Evolutionary conservation across 441 rosid species (phyloP).

Genomic region (Eugenia klotzschiana): DNA sequence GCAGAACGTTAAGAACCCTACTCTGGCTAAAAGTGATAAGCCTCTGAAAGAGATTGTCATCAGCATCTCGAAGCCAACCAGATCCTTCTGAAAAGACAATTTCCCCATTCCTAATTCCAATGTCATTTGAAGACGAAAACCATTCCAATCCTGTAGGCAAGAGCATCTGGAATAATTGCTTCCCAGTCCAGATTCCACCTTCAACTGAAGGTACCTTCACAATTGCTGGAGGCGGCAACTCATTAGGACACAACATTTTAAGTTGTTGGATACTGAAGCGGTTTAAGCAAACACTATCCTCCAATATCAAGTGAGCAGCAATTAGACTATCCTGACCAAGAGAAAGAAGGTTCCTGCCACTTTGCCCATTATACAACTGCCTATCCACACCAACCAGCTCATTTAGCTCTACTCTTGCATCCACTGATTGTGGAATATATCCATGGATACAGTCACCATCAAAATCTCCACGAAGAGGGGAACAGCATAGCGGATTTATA

Average conservation of each 20-base stretch:
- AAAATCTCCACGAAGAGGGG: conserved; percentile 90
- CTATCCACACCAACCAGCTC: conserved; percentile 81
- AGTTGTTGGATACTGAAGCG: conserved; percentile 68
- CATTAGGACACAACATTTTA: conserved; percentile 51
- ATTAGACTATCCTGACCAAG: conserved; percentile 77
- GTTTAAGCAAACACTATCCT: conserved; percentile 34
- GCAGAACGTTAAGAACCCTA: conserved; percentile 46
- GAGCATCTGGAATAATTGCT: conserved; percentile 74
- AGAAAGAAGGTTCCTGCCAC: conserved; percentile 66
- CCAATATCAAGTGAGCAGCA: conserved; percentile 63
- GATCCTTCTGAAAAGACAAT: conserved; percentile 57
- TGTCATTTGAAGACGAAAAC: conserved; percentile 27
- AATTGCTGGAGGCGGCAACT: conserved; percentile 33
- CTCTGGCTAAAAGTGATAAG: conserved; percentile 33
- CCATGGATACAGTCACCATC: conserved; percentile 98
- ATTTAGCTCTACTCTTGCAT: conserved; percentile 57
- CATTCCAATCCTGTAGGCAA: conserved; percentile 58
- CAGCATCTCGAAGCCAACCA: conserved; percentile 63
- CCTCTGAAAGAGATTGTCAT: conserved; percentile 62
- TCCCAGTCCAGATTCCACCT: conserved; percentile 66
- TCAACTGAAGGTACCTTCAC: conserved; percentile 27
- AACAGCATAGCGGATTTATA: conserved; percentile 75
- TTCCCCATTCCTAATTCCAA: conserved; percentile 55
- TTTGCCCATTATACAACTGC: conserved; percentile 64
- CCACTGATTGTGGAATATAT: conserved; percentile 77